Evolutionary conservation across 2,329 filamentous ascomycete species (phyloP).

Genomic region (Trichophyton mentagrophytes): DNA sequence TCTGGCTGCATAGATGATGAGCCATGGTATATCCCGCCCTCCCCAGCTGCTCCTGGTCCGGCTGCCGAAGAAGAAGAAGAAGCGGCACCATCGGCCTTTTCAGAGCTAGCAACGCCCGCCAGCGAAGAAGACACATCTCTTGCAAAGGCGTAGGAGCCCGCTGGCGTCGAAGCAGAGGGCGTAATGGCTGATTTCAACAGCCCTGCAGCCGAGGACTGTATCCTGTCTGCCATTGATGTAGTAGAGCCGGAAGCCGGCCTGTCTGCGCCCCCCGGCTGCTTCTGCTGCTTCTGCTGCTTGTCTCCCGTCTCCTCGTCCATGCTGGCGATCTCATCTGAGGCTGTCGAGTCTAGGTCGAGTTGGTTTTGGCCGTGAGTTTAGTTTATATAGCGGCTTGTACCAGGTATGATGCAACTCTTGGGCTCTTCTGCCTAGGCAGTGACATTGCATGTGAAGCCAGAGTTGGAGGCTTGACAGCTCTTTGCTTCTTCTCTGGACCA

Average conservation of each 20-base stretch:
- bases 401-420: too few species aligned
- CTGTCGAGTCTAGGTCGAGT: background rate
- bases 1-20: background rate
- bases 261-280: background rate
- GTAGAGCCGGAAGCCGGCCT: background rate
- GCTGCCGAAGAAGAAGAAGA: background rate
- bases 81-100: background rate
- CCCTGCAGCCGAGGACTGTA: conserved; percentile 12
- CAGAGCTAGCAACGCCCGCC: conserved; percentile 2
- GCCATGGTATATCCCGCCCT: background rate
- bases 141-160: conserved; percentile 2
- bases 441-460: too few species aligned
- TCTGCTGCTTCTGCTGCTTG: background rate
- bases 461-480: too few species aligned
- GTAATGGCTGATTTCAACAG: conserved; percentile 10
- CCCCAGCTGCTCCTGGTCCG: background rate
- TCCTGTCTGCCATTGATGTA: background rate
- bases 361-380: background rate
- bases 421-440: too few species aligned
- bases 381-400: background rate
- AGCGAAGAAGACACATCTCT: conserved; percentile 8
- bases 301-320: background rate
- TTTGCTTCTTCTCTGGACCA: too few species aligned
- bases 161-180: conserved; percentile 1
- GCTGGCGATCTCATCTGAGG: background rate